Conservation (phyloP, 2,329 filamentous ascomycete species). For the Phialophora chinensis region DNA sequence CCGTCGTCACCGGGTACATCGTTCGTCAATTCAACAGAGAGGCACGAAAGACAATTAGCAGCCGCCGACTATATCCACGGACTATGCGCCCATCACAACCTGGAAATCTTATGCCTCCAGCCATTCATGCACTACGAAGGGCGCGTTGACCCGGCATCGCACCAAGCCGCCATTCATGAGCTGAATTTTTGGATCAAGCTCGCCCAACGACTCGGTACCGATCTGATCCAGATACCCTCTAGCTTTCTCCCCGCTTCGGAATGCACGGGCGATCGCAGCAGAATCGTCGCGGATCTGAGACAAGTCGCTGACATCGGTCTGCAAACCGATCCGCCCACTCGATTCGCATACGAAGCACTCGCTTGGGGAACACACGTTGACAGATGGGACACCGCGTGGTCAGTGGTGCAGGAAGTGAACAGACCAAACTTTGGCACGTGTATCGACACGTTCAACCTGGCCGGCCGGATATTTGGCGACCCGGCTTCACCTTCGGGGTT, state of each 20-base stretch:
- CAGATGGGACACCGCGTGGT: conserved; percentile 75
- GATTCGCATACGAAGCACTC: conserved; percentile 76
- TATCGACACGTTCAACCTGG: conserved; percentile 79
- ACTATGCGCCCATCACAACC: conserved; percentile 24
- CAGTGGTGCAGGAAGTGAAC: conserved; percentile 68
- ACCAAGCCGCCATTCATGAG: conserved; percentile 64
- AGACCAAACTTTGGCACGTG: conserved; percentile 76
- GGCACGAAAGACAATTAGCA: conserved; percentile 31
- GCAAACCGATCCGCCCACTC: conserved; percentile 57
- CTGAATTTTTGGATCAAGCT: conserved; percentile 73
- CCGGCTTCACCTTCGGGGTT: conserved; percentile 62
- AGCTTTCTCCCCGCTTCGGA: conserved; percentile 64
- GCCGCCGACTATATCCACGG: conserved; percentile 35
- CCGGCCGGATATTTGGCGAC: conserved; percentile 73
- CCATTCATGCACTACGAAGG: conserved; percentile 82
- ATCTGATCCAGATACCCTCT: conserved; percentile 76
- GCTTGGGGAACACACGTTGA: conserved; percentile 74
- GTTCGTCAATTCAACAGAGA: conserved; percentile 24
- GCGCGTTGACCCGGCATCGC: conserved; percentile 65
- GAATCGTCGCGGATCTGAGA: conserved; percentile 43
- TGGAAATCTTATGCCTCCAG: conserved; percentile 40
- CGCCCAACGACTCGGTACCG: conserved; percentile 67
- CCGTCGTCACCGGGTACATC: conserved; percentile 21
- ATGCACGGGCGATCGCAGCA: conserved; percentile 57
- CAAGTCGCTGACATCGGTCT: conserved; percentile 66